A percentile compares a stretch with the other conserved stretches of the same genome.
These are phyloP conservation scores for Zygoascus ofunaensis DNA, from an alignment of 805 yeast genomes.

Conservation along the genomic window DNA sequence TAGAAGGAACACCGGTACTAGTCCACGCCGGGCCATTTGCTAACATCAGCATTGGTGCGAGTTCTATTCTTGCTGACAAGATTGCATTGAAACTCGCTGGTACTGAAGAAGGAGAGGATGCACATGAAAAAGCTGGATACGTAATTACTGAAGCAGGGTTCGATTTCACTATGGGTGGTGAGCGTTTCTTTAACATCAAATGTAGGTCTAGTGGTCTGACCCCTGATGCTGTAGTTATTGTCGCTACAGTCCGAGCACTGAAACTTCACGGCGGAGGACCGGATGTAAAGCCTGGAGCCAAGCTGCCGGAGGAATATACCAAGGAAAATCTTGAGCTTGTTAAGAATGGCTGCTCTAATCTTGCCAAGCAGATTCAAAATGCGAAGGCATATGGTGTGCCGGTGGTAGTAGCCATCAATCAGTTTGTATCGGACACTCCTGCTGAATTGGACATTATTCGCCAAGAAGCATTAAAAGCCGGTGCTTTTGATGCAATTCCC, in stretches of 20 bases:
- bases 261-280: slow-evolving; percentile 97
- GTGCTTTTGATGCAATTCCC: slow-evolving; percentile 85
- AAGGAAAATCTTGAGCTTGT: slow-evolving; percentile 76
- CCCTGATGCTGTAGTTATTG: slow-evolving; percentile 88
- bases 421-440: slow-evolving; percentile 70
- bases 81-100: slow-evolving; percentile 88
- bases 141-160: slow-evolving; percentile 97
- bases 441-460: slow-evolving; percentile 74
- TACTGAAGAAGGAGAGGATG: slow-evolving; percentile 38
- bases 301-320: slow-evolving; percentile 74
- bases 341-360: slow-evolving; percentile 72
- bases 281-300: slow-evolving; percentile 87
- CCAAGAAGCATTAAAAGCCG: slow-evolving; percentile 73
- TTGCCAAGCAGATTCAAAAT: slow-evolving; percentile 83
- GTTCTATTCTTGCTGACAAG: slow-evolving; percentile 87
- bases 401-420: slow-evolving; percentile 90
- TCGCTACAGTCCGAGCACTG: slow-evolving; percentile 92
- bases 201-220: slow-evolving; percentile 86
- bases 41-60: slow-evolving; percentile 93
- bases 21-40: slow-evolving; percentile 99
- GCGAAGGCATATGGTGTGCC: slow-evolving; percentile 82
- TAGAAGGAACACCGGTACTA: slow-evolving; percentile 95
- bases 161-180: slow-evolving; percentile 99
- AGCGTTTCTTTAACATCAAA: slow-evolving; percentile 90
- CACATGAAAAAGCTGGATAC: slow-evolving; percentile 46